Base-by-base conservation (phyloP, 1,284 basidiomycete species). In the Naganishia liquefaciens region DNA sequence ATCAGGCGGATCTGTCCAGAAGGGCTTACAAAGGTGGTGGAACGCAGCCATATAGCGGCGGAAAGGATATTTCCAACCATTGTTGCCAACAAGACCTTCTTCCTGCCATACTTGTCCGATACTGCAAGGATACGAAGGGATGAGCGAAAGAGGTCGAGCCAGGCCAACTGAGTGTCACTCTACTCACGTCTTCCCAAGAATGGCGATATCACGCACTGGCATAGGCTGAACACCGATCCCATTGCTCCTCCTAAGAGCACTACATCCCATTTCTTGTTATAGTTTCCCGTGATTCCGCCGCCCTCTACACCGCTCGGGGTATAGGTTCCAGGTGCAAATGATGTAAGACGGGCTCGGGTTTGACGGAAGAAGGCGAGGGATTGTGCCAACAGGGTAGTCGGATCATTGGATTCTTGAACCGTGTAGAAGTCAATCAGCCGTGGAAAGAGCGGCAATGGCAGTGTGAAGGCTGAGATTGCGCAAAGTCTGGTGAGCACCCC, bases 41-140 rank as follows among this genome's bases (percentile, higher is more conserved):
- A 91, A 70, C 87, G 83, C 47, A 95, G 84, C 93, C 93, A 96
- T 49, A 91, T 88, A 68, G 88, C 69, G 3, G 91, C 91, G 21
- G 90, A 92, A 28, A 90, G 75, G 27, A 95, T 86, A 74, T 96
- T 96, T n/a, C 93, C 93, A 60, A 88, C 79, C 93, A 96, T 94
- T 0, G 88, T 90, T 30, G 87, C 73, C 44, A 96, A 81, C 2
- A 96, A 82, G 23, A 95, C 81, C 23, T 82, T 85, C 75, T 88
- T 90, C 13, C 93, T 86, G 0, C 93, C 93, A 81, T 91, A 90
- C 72, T 84, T 86, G 79, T 96, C 93, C 17, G 76, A 77, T 33
- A 81, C 74, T 70, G 54, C 19, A 37, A 7, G 19, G 25, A 19
- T 17, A 10, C 19, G 33, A 15, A 43, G 23, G 25, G 54, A 6